phyloP scores from a whole-genome alignment of 2,329 filamentous ascomycete species.

The Helicocarpus griseus region DNA sequence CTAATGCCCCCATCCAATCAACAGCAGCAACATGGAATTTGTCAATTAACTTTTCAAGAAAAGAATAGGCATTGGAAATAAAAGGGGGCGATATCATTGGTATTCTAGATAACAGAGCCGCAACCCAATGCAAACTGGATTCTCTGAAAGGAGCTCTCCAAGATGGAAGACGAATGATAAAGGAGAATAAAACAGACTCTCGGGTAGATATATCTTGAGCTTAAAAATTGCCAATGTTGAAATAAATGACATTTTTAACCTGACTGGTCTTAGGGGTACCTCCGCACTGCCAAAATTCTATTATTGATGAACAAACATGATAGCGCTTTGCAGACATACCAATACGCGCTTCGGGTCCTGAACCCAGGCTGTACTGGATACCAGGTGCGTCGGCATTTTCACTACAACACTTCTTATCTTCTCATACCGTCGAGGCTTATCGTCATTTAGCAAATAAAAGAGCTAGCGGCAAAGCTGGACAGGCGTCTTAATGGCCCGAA shows the following conservation, averaged over 20 bases:
- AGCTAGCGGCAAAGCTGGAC: conserved; percentile 39
- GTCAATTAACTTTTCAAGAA: neutral
- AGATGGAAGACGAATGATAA: conserved; percentile 50
- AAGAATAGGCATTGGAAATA: conserved; percentile 27
- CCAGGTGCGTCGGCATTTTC: conserved; percentile 16
- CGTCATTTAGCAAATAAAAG: conserved; percentile 30
- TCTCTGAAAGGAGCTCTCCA: conserved; percentile 42
- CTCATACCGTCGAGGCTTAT: neutral
- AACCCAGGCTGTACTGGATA: conserved; percentile 28
- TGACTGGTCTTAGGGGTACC: conserved; percentile 37
- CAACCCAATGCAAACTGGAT: conserved; percentile 44
- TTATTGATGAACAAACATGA: conserved; percentile 39
- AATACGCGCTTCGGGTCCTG: conserved; percentile 47
- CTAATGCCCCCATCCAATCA: neutral
- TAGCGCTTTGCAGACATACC: conserved; percentile 48
- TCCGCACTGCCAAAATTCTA: conserved; percentile 43
- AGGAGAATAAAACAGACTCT: conserved; percentile 40
- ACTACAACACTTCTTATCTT: conserved; percentile 8
- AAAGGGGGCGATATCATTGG: conserved; percentile 24
- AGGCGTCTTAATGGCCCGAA: conserved; percentile 20
- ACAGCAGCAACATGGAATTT: neutral
- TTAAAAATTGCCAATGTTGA: neutral
- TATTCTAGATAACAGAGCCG: conserved; percentile 47
- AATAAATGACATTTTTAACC: neutral
- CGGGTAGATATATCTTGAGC: conserved; percentile 25